Evolutionary conservation across 371 early-diverging fungal species (phyloP).

Genomic region (Apophysomyces sp.): DNA sequence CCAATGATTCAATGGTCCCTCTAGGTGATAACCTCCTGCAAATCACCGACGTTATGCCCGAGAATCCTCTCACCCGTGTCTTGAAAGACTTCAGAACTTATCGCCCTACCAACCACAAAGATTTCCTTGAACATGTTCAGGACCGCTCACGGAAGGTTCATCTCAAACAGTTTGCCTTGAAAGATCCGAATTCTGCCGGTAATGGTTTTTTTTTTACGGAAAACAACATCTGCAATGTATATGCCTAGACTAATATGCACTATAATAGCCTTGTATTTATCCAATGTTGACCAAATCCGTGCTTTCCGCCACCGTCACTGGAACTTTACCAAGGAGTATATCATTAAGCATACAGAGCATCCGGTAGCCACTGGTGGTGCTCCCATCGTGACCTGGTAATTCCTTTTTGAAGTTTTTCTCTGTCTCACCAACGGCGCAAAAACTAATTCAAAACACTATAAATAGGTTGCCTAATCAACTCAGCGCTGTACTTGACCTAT

Average conservation of each 20-base stretch:
- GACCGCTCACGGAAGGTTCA: conserved; percentile 39
- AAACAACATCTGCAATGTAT: too few species aligned
- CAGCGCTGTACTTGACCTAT: conserved; percentile 56
- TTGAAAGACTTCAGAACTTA: conserved; percentile 78
- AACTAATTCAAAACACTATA: neutral
- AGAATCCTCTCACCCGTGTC: conserved; percentile 78
- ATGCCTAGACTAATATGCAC: neutral
- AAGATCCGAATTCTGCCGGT: conserved; percentile 53
- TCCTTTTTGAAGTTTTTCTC: conserved; percentile 3
- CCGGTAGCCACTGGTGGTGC: conserved; percentile 71
- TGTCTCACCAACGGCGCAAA: neutral
- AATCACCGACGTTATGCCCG: conserved; percentile 77
- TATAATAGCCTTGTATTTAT: conserved; percentile 61
- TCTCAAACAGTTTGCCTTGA: conserved; percentile 49
- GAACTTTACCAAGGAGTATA: conserved; percentile 86
- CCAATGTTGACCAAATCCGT: conserved; percentile 82
- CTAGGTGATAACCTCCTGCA: conserved; percentile 82
- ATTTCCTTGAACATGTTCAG: conserved; percentile 72
- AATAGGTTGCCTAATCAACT: conserved; percentile 78
- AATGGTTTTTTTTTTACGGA: conserved; percentile 2
- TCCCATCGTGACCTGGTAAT: conserved; percentile 56
- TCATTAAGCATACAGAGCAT: conserved; percentile 74
- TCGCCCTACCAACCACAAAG: conserved; percentile 76
- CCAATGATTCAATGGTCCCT: conserved; percentile 88
- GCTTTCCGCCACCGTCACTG: conserved; percentile 88